Evolutionary conservation across 805 yeast genomes (phyloP), one percentile per base, ranked within the genome.

Genomic region (Hanseniaspora taiwanica): DNA sequence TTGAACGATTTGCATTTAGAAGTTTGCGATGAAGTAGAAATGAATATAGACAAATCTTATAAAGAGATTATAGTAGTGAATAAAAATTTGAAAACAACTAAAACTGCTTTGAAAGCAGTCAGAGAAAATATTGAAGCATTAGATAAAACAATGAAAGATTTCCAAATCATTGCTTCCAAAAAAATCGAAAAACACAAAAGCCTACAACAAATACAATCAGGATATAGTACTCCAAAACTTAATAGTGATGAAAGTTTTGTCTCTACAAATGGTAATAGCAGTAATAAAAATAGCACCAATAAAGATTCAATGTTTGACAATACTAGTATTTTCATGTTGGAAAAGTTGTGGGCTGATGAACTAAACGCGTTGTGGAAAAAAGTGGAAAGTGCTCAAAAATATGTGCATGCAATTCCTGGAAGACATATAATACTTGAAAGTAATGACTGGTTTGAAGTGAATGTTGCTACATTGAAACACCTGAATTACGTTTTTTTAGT

Each of bases 381-480:
- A 46, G 94, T 87, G 13, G 95, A 87, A 47, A 93, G 95, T n/a
- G 86, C 94, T 1, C 87, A 82, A 49, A 81, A 81, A 51, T 74
- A 71, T 44, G 66, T 86, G 29, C 81, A 85, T 17, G 74, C 82
- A 1, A 56, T 72, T 6, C 84, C 87, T 0, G 91, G 87, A 3
- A 69, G 95, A 38, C 95, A 85, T 56, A 72, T 86, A 2, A 61
- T 84, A 16, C 71, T 76, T 8, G 91, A 86, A 50, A 76, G 85
- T 54, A 80, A 81, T 2, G 71, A 86, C 37, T 87, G 96, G 96
- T 74, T 71, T 43, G 95, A 86, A 58, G 62, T 87, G 44, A 86
- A 85, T 51, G 74, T 81, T 2, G 86, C 91, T 0, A 84, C 94
- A 10, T 76, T 84, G 73, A 83, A 83, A 55, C 78, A 86, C 1